Evolutionary conservation across 805 yeast genomes (phyloP).

Genomic region (Teunomyces aglyptinius): DNA sequence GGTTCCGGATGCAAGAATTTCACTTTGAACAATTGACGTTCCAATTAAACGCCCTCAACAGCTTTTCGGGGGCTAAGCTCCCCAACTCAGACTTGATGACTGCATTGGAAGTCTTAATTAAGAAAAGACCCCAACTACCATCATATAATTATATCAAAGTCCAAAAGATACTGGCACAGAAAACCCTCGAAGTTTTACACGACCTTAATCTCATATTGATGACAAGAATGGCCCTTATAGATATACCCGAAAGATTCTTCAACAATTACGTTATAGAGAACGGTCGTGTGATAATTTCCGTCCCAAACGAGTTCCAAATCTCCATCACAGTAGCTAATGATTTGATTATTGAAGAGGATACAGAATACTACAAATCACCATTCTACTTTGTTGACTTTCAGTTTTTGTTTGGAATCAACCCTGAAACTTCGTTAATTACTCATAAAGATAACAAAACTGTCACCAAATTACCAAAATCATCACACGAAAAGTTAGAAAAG

Average conservation of each 20-base stretch:
- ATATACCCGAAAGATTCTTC: constrained; percentile 63
- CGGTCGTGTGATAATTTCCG: constrained; percentile 70
- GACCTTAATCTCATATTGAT: constrained; percentile 73
- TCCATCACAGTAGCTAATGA: constrained; percentile 69
- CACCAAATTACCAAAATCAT: constrained; percentile 30
- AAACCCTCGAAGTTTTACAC: constrained; percentile 58
- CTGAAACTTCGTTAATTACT: constrained; percentile 31
- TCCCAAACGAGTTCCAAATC: constrained; percentile 61
- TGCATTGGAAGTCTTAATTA: constrained; percentile 76
- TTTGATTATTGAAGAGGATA: constrained; percentile 49
- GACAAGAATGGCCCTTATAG: constrained; percentile 68
- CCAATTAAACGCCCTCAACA: constrained; percentile 65
- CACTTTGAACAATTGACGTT: constrained; percentile 59
- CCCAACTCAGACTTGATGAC: constrained; percentile 91
- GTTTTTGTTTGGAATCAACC: constrained; percentile 53
- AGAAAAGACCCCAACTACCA: constrained; percentile 74
- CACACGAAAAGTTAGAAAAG: constrained; percentile 48
- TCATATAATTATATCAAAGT: constrained; percentile 56
- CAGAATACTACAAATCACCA: constrained; percentile 50
- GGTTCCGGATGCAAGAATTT: constrained; percentile 79
- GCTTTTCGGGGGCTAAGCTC: constrained; percentile 82
- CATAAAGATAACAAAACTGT: constrained; percentile 23
- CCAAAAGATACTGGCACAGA: constrained; percentile 49
- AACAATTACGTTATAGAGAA: constrained; percentile 60
- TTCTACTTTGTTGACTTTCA: constrained; percentile 77